Base-by-base conservation (phyloP, 2,329 filamentous ascomycete species). In the Ascochyta viciae-villosae region DNA sequence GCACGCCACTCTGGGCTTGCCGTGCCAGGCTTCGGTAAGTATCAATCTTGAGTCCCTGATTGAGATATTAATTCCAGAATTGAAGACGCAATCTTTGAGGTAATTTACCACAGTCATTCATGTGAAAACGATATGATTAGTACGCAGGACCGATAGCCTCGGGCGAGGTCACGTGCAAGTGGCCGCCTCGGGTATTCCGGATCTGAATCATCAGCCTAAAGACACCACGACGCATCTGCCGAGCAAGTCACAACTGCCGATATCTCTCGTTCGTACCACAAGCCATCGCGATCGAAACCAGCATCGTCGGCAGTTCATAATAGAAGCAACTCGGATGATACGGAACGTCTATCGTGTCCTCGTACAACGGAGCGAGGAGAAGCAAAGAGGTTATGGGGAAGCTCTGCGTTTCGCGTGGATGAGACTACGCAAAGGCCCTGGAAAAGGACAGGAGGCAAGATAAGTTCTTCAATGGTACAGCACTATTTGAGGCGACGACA, bases 201-300 rank as follows among this genome's bases (percentile, higher is more conserved):
- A 19, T 40, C 49, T 26, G 26, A 44, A n/a, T 45, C 40, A 44
- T 35, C 51, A 40, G n/a, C 16, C 24, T 23, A 4, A 22, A 37
- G 15, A 38, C 41, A 38, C 16, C 37, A 33, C 26, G 39, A 50
- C 38, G 42, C 53, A 56, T 56, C 53, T 56, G 53, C 53, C 53
- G 53, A 50, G 46, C 53, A 43, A 26, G 15, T 37, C 9, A 43
- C 47, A 56, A 56, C 53, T 56, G 53, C 53, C 53, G 53, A 56
- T 51, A 24, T 51, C 31, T 35, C 42, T 16, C 19, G 13, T 33
- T 43, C 42, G 12, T 19, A 3, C 15, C 53, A 56, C 42, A 31
- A 48, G 42, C 43, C 37, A 12, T 46, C 8, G 8, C 24, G 42
- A 42, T 47, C 42, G 24, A 43, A 23, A 47, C 26, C 15, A 43